Evolutionary conservation across 495 filamentous ascomycete genomes (phyloP).

Genomic region (Penicillium cataractarum): DNA sequence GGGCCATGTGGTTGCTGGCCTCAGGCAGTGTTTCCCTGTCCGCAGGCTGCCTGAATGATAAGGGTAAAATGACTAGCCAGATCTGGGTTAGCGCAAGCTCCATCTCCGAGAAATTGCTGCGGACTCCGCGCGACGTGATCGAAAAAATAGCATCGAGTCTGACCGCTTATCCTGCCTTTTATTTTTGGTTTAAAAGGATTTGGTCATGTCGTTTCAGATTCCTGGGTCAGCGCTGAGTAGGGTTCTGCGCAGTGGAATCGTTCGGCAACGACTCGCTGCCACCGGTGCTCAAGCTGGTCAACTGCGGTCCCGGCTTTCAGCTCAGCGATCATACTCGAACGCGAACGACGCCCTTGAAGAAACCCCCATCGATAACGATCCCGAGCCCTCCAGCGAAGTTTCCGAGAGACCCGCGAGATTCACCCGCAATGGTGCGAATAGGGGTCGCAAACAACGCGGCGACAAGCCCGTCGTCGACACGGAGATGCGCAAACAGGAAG

Average conservation of each 20-base stretch:
- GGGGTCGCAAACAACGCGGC: neutral
- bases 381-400: neutral
- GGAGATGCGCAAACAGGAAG: constrained; percentile 7
- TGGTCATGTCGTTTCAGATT: constrained; percentile 23
- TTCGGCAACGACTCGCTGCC: constrained; percentile 18
- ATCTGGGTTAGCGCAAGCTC: constrained; percentile 14
- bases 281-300: constrained; percentile 1
- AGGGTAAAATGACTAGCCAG: constrained; percentile 14
- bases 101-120: constrained; percentile 25
- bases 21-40: neutral
- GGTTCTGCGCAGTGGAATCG: constrained; percentile 30
- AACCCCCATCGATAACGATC: neutral
- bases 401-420: neutral
- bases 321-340: constrained; percentile 11
- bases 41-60: constrained; percentile 12
- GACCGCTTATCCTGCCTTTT: neutral
- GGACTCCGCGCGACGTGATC: constrained; percentile 13
- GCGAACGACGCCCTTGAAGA: constrained; percentile 1
- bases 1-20: constrained; percentile 18
- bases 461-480: constrained; percentile 1
- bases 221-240: constrained; percentile 28
- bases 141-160: constrained; percentile 1
- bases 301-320: neutral
- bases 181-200: neutral
- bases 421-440: constrained; percentile 5